phyloP scores from a whole-genome alignment of 352 stramenopile species.

The Blastocystis sp. region DNA sequence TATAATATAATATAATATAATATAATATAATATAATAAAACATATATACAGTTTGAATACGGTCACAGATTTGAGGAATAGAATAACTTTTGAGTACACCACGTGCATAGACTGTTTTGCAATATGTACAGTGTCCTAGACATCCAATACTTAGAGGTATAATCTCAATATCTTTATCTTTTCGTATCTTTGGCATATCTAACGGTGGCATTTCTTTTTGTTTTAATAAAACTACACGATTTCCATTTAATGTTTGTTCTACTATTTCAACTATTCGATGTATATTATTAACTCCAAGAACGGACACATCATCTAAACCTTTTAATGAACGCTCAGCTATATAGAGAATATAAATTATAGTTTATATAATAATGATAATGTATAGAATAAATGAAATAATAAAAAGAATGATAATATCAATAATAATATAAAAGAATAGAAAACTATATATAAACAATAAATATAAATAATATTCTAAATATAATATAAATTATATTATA shows the following conservation, averaged over 20 bases:
- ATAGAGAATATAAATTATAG: too few species aligned
- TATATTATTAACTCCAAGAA: conserved; percentile 69
- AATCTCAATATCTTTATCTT: conserved; percentile 71
- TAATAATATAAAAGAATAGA: too few species aligned
- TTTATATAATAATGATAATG: too few species aligned
- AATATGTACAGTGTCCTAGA: conserved; percentile 71
- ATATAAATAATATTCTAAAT: too few species aligned
- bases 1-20: too few species aligned
- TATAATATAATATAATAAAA: too few species aligned
- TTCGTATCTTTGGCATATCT: conserved; percentile 68
- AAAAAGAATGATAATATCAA: too few species aligned
- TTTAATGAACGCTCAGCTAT: conserved; percentile 56
- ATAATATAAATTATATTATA: too few species aligned
- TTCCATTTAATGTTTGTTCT: conserved; percentile 65
- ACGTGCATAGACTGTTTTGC: conserved; percentile 69
- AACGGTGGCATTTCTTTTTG: conserved; percentile 60
- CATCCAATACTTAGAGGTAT: conserved; percentile 68
- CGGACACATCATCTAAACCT: conserved; percentile 57
- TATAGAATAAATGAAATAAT: too few species aligned
- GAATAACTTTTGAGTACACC: conserved; percentile 66
- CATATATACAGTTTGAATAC: conserved; percentile 51
- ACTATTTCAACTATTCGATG: conserved; percentile 68
- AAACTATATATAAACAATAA: too few species aligned
- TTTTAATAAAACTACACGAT: conserved; percentile 59
- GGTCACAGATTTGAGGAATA: conserved; percentile 53